Base-by-base conservation (phyloP, 2,329 filamentous ascomycete genomes). In the Lachnellula suecica region DNA sequence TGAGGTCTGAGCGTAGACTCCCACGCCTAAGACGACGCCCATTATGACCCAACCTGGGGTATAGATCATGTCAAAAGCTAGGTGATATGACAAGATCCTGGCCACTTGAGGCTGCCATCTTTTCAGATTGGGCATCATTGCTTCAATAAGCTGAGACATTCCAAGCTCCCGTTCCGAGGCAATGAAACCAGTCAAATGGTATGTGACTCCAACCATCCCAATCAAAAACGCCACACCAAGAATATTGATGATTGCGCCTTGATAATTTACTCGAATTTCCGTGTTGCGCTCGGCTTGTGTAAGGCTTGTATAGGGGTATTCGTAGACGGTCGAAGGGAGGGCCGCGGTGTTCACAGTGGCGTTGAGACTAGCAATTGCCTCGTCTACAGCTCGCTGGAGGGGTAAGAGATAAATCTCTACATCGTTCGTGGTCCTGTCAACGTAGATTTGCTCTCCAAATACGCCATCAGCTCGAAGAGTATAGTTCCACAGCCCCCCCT, bases 71-170 rank as follows among this genome's bases (percentile, higher is more conserved):
- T 89, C 84, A 63, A 96, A 94, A 0, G 91, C 83, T 23, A 94
- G 68, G 66, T 96, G 90, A 55, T 91, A 86, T 0, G 91, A 85
- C 8, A 92, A 66, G 13, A 96, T 77, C n/a, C 92, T 81, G 2
- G 88, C 86, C 20, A 84, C 82, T 70, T 93, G 89, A 9, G 88
- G 84, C 63, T 90, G 79, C 89, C 90, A 95, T 40, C 82, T 75
- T 44, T 79, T 79, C 49, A 79, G 78, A 50, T 89, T 89, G 1
- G 89, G 87, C 77, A 94, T 92, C 90, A 96, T 96, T 49, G 90
- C 87, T 70, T 97, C 92, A 40, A 97, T 83, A 24, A 97, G 76
- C 57, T 91, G 89, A 4, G 89, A 89, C 81, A 96, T 94, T 52
- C 91, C 92, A 15, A 84, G 77, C 72, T 97, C 92, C 51, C 92